Percentiles rank a stretch among this genome's conserved stretches.
Evolutionary conservation across 768 basidiomycete species (phyloP).

Genomic region (Vararia minispora): DNA sequence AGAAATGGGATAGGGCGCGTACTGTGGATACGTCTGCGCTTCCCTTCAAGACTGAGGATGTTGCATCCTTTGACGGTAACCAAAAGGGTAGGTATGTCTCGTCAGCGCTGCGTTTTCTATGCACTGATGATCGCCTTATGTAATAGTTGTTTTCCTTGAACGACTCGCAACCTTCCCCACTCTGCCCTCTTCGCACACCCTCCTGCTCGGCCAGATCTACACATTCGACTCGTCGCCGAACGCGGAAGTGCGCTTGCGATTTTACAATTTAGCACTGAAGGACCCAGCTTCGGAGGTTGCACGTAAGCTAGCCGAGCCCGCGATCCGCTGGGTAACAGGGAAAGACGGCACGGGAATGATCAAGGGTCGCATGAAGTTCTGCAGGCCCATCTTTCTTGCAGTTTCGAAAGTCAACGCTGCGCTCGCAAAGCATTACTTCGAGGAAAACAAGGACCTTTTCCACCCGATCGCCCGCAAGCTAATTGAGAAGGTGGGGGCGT

Average conservation of each 20-base stretch:
- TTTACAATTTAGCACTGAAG: slow-evolving; percentile 60
- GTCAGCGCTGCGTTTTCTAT: too few species aligned
- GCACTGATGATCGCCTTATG: too few species aligned
- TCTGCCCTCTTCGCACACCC: slow-evolving; percentile 48
- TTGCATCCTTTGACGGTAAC: slow-evolving; percentile 56
- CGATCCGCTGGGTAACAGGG: slow-evolving; percentile 61
- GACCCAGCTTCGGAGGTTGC: slow-evolving; percentile 39
- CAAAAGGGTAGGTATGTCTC: slow-evolving; percentile 51
- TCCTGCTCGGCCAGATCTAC: slow-evolving; percentile 46
- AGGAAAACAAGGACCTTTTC: slow-evolving; percentile 38
- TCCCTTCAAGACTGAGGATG: slow-evolving; percentile 47
- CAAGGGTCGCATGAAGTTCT: slow-evolving; percentile 82
- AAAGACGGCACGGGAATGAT: slow-evolving; percentile 43
- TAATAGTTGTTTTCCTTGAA: slow-evolving; percentile 73
- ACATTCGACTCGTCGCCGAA: slow-evolving; percentile 46
- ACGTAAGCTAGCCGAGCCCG: slow-evolving; percentile 36
- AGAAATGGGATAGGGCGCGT: slow-evolving; percentile 62
- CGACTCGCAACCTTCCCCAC: slow-evolving; percentile 52
- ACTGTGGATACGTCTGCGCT: slow-evolving; percentile 33
- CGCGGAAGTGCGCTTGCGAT: slow-evolving; percentile 68
- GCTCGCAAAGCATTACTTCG: slow-evolving; percentile 43
- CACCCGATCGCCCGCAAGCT: slow-evolving; percentile 69
- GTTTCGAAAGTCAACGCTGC: slow-evolving; percentile 39
- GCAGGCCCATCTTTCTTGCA: slow-evolving; percentile 53
- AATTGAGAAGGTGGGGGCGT: slow-evolving; percentile 58